Evolutionary conservation across 2,329 filamentous ascomycete genomes (phyloP), one percentile per base, ranked within the genome.

Genomic region (Pestalotiopsis sp.): DNA sequence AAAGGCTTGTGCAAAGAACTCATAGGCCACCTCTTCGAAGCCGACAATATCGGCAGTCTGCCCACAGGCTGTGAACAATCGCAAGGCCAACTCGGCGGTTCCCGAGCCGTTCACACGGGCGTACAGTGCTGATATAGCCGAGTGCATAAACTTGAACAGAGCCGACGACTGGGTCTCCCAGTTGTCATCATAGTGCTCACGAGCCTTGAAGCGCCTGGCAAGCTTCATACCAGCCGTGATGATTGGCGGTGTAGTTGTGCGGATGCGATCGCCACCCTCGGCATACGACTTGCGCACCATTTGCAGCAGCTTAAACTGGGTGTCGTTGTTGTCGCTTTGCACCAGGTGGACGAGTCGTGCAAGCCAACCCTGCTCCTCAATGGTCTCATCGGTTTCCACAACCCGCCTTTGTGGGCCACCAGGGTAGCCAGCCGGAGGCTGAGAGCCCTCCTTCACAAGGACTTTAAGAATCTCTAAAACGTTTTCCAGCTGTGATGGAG

Each of bases 1-100:
- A 76, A 99, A 99, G 0, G 96, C 95, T 80, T 99, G 96, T 0
- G 96, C 96, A 75, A 98, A 98, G 84, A 97, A 99, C 78, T 99
- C 96, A 79, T 99, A 99, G 12, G 94, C 93, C 57, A 97, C 94
- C 82, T 99, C 96, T 79, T 99, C 95, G 74, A 97, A 97, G 2
- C 92, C 93, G 12, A 91, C 94, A 80, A 96, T 91, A 75, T 98
- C 95, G 12, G 96, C 95, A 39, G 97, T 92, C 82, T 98, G 95
- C 25, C 96, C 96, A 76, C 94, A 97, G 57, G 93, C 91, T 74
- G 96, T 92, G 79, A 98, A 99, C 17, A 98, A 85, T 2, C 96
- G 92, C 63, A 99, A 87, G 0, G 94, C 91, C 23, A 99, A 88
- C 78, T 99, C 96, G 0, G 95, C 94, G 13, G 94, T 92, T 31